Evolutionary conservation across 2,329 filamentous ascomycete genomes (phyloP).

Genomic region (Colletotrichum plurivorum): DNA sequence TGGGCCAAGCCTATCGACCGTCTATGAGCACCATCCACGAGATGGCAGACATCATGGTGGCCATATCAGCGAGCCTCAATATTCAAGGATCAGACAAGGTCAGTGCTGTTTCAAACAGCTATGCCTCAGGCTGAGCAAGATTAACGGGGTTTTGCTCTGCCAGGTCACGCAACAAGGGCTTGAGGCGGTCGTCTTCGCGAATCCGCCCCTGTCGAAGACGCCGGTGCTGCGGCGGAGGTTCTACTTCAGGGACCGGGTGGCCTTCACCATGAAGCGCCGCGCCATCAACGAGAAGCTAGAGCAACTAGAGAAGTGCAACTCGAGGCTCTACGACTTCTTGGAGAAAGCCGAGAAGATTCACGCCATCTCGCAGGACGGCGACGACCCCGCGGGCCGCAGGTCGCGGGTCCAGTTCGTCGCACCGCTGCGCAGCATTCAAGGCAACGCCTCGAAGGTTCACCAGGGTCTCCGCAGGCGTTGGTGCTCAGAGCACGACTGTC

Average conservation of each 20-base stretch:
- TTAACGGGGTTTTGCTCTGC: too few relatives aligned
- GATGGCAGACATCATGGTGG: constrained; percentile 7
- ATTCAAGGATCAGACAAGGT: constrained; percentile 16
- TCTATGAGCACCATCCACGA: constrained; percentile 1
- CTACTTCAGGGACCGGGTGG: not conserved
- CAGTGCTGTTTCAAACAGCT: not conserved
- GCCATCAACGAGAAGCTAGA: not conserved
- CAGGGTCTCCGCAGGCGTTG: not conserved
- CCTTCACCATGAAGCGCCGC: constrained; percentile 21
- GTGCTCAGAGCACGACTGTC: not conserved
- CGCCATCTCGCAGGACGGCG: not conserved
- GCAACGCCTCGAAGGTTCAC: constrained; percentile 6
- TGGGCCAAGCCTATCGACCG: not conserved
- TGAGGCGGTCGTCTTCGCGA: not conserved
- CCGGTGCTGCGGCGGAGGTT: not conserved
- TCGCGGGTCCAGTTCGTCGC: not conserved
- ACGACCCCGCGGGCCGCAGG: too few relatives aligned
- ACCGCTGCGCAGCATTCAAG: constrained; percentile 3
- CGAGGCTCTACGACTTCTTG: not conserved
- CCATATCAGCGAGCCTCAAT: not conserved
- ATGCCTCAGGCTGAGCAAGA: not conserved
- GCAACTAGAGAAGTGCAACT: not conserved
- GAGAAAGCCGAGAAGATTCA: not conserved
- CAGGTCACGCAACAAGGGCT: constrained; percentile 6
- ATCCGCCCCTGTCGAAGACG: not conserved